Conservation (phyloP, 192 early-diverging fungal species). For the Chytriomyces sp. region DNA sequence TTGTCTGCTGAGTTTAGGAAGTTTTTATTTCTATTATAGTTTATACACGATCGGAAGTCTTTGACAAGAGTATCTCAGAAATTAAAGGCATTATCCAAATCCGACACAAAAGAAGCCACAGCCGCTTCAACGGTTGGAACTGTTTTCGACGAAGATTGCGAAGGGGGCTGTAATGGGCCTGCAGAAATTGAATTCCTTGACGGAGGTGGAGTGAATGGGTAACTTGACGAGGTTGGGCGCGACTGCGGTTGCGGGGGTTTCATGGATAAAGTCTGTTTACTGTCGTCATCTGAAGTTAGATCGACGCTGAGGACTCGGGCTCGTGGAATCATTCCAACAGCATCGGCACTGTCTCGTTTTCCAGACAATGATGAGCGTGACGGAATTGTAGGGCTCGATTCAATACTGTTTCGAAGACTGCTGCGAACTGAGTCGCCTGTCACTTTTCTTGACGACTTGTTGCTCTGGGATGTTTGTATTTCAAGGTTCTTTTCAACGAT, state of each 20-base stretch:
- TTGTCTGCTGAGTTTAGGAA: too few relatives aligned
- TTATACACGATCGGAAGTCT: too few relatives aligned
- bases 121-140: neutral
- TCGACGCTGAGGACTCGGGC: neutral
- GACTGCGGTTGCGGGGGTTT: neutral
- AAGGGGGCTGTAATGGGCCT: too few relatives aligned
- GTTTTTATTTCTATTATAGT: too few relatives aligned
- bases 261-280: neutral
- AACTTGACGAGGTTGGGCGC: neutral
- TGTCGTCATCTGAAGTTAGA: neutral
- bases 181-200: too few relatives aligned
- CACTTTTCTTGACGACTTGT: neutral
- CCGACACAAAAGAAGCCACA: neutral
- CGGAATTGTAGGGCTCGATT: neutral
- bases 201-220: too few relatives aligned
- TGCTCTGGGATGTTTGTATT: neutral
- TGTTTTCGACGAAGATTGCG: too few relatives aligned
- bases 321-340: neutral
- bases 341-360: neutral
- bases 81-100: constrained; percentile 3
- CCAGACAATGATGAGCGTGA: too few relatives aligned
- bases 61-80: neutral
- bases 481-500: constrained; percentile 22
- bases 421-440: neutral
- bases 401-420: neutral